Conservation (phyloP, 1,284 basidiomycete genomes). For the Ceratobasidium sp. region DNA sequence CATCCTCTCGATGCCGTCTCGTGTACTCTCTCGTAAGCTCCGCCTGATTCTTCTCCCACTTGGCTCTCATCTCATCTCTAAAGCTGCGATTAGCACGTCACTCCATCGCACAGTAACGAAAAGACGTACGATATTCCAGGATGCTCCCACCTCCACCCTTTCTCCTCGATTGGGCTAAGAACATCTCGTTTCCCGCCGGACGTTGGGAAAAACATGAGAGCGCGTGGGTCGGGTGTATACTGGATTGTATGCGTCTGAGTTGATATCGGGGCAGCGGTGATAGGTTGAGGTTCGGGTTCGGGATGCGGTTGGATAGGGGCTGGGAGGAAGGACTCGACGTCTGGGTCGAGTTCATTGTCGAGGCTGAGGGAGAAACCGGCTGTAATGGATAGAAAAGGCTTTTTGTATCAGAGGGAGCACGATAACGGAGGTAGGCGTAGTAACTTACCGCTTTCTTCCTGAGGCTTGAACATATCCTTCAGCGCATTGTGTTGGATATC, state of each 20-base stretch:
- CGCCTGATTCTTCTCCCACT: conserved; percentile 45
- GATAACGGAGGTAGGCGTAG: neutral
- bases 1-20: conserved; percentile 46
- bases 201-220: conserved; percentile 28
- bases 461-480: conserved; percentile 48
- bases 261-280: neutral
- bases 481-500: conserved; percentile 37
- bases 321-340: conserved; percentile 38
- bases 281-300: conserved; percentile 20
- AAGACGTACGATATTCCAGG: conserved; percentile 46
- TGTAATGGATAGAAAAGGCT: neutral
- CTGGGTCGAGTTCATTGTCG: conserved; percentile 45
- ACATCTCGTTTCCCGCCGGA: conserved; percentile 41
- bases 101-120: neutral
- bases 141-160: conserved; percentile 40
- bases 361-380: neutral
- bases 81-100: neutral
- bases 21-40: conserved; percentile 47
- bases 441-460: conserved; percentile 45
- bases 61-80: conserved; percentile 45
- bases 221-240: conserved; percentile 25
- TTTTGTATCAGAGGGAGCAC: too few relatives aligned
- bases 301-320: conserved; percentile 35
- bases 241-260: conserved; percentile 15
- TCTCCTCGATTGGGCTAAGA: conserved; percentile 42